Evolutionary conservation across 2,329 filamentous ascomycete genomes (phyloP).

Genomic region (Graphium sp.): DNA sequence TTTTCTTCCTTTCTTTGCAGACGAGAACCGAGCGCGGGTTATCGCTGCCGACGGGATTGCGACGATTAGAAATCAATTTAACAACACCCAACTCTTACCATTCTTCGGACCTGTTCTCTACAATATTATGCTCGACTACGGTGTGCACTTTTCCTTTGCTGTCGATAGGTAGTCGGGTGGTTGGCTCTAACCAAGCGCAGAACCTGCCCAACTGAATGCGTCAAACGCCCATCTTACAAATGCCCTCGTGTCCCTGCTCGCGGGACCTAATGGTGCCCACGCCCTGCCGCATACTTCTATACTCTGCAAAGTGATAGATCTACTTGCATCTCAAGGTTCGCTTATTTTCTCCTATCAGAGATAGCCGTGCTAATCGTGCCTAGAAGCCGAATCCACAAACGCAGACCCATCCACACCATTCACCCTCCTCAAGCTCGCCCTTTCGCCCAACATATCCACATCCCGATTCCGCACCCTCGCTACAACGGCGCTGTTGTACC

Average conservation of each 20-base stretch:
- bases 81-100: constrained; percentile 26
- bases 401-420: constrained; percentile 28
- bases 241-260: constrained; percentile 30
- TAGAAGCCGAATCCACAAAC: constrained; percentile 25
- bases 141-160: constrained; percentile 18
- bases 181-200: constrained; percentile 16
- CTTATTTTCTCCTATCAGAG: neutral
- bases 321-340: constrained; percentile 17
- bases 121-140: constrained; percentile 47
- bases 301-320: constrained; percentile 37
- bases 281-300: constrained; percentile 28
- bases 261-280: constrained; percentile 22
- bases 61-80: constrained; percentile 28
- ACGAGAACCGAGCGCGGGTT: constrained; percentile 41
- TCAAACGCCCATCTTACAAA: constrained; percentile 32
- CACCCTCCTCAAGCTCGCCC: constrained; percentile 31
- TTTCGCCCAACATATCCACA: constrained; percentile 21
- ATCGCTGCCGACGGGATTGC: constrained; percentile 29
- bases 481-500: constrained; percentile 36
- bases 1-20: no score
- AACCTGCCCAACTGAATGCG: constrained; percentile 38
- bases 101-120: constrained; percentile 43
- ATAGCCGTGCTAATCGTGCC: neutral
- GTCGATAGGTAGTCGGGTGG: neutral
- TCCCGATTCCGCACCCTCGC: constrained; percentile 34